Evolutionary conservation across 192 early-diverging fungal species (phyloP).

Genomic region (Dissophora ornata): DNA sequence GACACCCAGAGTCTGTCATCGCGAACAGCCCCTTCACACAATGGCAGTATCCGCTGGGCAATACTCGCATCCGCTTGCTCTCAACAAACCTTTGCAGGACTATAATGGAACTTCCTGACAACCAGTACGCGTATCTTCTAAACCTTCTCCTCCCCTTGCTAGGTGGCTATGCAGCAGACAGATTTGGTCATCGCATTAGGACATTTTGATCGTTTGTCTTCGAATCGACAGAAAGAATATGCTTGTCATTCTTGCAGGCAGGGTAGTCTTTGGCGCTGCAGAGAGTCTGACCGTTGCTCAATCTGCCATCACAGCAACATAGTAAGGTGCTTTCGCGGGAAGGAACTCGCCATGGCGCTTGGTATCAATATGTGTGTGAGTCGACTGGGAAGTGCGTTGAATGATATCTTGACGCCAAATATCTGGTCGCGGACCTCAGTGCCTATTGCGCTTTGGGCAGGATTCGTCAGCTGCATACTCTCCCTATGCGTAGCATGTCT

Average conservation of each 20-base stretch:
- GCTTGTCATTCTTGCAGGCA: constrained; percentile 43
- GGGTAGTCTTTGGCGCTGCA: constrained; percentile 69
- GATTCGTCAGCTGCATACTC: constrained; percentile 56
- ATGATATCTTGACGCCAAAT: constrained; percentile 64
- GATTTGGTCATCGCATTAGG: constrained; percentile 56
- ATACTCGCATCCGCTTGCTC: constrained; percentile 49
- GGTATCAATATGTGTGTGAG: constrained; percentile 55
- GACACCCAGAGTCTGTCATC: neutral
- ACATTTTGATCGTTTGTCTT: constrained; percentile 59
- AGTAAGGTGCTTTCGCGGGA: constrained; percentile 64
- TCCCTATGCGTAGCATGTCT: constrained; percentile 35
- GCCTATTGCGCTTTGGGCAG: constrained; percentile 63
- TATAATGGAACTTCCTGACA: constrained; percentile 48
- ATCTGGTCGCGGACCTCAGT: constrained; percentile 55
- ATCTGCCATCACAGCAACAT: constrained; percentile 64
- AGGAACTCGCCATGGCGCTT: constrained; percentile 68
- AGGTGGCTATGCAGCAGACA: constrained; percentile 63
- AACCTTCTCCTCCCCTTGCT: constrained; percentile 68
- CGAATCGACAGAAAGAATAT: constrained; percentile 47
- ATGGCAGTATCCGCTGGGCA: constrained; percentile 23
- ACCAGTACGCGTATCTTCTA: constrained; percentile 60
- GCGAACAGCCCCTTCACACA: neutral
- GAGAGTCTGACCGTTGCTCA: constrained; percentile 63
- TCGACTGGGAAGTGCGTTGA: constrained; percentile 64
- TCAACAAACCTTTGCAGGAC: constrained; percentile 62